Base-by-base conservation (phyloP, 257 asterid species). In the Scutellaria barbata region DNA sequence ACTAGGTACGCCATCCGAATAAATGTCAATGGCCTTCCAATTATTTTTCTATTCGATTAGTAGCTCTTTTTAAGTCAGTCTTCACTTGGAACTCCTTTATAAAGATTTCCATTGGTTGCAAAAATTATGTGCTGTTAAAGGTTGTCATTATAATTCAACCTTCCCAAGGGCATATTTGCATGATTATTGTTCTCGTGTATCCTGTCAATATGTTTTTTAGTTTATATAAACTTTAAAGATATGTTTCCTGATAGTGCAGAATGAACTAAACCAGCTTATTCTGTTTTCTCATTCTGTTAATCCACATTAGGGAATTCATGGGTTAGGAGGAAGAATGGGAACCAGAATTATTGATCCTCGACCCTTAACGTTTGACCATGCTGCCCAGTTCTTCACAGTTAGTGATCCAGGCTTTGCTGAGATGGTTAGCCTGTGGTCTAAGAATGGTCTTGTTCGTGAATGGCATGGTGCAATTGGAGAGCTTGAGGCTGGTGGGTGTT, bases 241-340 rank as follows among this genome's bases (percentile, higher is more conserved):
- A 43, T 56, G 10, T 53, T 53, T 53, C 5, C 20, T 42, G 37
- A 45, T 46, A 17, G 17, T 68, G 65, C 69, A 63, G 12, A 63
- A 65, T 56, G 63, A 43, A 39, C 61, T 48, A 18, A 40, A 50
- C 52, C 33, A 67, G 53, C 50, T 76, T 25, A 33, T 65, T 39
- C 51, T 10, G 50, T 72, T 76, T 60, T 78, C 80, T 80, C n/a
- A 76, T 79, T 63, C 62, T 77, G 68, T 75, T 83, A 78, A 50
- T 75, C 65, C 68, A 51, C 79, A 74, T 18, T 73, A 93, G 98
- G 97, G 98, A 59, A 72, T 90, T 69, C 96, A 88, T 76, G 97
- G 96, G 55, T 81, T 90, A 72, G 98, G 98, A 72, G 98, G 97
- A 81, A 89, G 97, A 81, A 82, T 93, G 95, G 97, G 95, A 63